These are phyloP conservation scores for Jamesozyma hellenica DNA, from an alignment of 805 yeast species.

Conservation along the genomic window DNA sequence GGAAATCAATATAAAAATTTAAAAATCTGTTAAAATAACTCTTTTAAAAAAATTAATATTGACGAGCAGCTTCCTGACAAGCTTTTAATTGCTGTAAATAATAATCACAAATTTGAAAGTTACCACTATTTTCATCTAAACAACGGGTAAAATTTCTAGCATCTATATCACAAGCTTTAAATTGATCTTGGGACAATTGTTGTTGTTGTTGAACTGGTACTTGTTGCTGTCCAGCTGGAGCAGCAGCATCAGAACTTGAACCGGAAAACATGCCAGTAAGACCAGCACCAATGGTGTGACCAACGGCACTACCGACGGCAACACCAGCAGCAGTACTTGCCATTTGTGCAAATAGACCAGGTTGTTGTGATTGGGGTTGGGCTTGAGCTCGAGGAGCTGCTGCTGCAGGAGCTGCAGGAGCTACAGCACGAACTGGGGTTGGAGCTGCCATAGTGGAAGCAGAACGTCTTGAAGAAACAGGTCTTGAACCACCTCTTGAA, in stretches of 20 bases:
- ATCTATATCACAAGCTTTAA: constrained; percentile 72
- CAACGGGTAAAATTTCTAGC: constrained; percentile 95
- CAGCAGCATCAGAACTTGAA: constrained; percentile 43
- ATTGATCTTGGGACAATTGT: constrained; percentile 31
- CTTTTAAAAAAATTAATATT: constrained; percentile 37
- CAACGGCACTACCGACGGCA: constrained; percentile 95
- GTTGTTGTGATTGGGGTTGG: constrained; percentile 48
- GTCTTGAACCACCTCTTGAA: constrained; percentile 33
- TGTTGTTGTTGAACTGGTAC: constrained; percentile 20
- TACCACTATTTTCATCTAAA: constrained; percentile 85
- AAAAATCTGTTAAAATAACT: too few relatives aligned
- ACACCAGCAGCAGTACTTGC: constrained; percentile 99
- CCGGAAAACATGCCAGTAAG: constrained; percentile 73
- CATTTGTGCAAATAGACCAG: constrained; percentile 94
- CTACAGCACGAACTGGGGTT: constrained; percentile 37
- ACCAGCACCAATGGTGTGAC: constrained; percentile 95
- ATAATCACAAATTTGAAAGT: constrained; percentile 94
- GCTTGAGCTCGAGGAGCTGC: constrained; percentile 18
- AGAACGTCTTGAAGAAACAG: constrained; percentile 43
- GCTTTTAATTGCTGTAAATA: constrained; percentile 96
- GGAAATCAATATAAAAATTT: too few relatives aligned
- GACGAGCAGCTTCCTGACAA: constrained; percentile 88
- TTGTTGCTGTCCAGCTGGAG: constrained; percentile 38
- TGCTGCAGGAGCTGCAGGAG: constrained; percentile 10
- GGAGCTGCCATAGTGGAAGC: constrained; percentile 72